Percentiles rank a stretch among this genome's conserved stretches.
phyloP scores from a whole-genome alignment of 192 early-diverging fungal genomes.

The Coemansia sp. region DNA sequence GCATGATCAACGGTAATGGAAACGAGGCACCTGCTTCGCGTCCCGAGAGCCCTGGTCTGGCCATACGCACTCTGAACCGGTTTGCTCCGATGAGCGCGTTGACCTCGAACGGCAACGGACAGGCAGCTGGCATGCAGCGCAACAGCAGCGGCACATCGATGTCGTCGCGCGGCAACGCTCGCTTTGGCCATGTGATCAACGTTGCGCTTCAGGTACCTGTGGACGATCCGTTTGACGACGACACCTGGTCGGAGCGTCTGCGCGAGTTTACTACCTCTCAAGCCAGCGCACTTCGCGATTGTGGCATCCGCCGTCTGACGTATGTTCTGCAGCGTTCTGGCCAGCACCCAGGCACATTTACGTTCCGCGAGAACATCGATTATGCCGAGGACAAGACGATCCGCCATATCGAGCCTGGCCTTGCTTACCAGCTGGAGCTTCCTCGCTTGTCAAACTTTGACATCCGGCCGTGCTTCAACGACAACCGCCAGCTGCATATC shows the following conservation, averaged over 20 bases:
- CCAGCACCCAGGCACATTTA: slow-evolving; percentile 90
- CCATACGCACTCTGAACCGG: slow-evolving; percentile 23
- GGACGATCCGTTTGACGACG: slow-evolving; percentile 64
- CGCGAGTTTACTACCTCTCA: slow-evolving; percentile 62
- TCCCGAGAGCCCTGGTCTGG: slow-evolving; percentile 46
- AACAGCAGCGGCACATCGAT: slow-evolving; percentile 23
- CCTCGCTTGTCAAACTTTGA: slow-evolving; percentile 91
- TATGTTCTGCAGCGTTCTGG: slow-evolving; percentile 82
- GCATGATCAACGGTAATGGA: slow-evolving; percentile 59
- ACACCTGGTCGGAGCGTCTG: slow-evolving; percentile 68
- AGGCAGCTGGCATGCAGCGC: slow-evolving; percentile 9
- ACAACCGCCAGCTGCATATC: slow-evolving; percentile 93
- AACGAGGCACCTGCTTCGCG: slow-evolving; percentile 38
- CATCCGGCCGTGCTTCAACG: slow-evolving; percentile 91
- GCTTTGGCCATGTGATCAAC: slow-evolving; percentile 81
- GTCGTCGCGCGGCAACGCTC: slow-evolving; percentile 17
- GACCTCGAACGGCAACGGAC: slow-evolving; percentile 10
- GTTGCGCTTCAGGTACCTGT: slow-evolving; percentile 72
- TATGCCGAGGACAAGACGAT: slow-evolving; percentile 92
- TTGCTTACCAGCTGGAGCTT: slow-evolving; percentile 97
- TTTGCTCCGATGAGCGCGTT: slow-evolving; percentile 54
- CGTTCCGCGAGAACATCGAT: slow-evolving; percentile 85
- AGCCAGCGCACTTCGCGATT: slow-evolving; percentile 65
- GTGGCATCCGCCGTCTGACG: slow-evolving; percentile 84
- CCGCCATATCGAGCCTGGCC: slow-evolving; percentile 96